Evolutionary conservation across 1,139 yeast genomes (phyloP).

Genomic region (Kurtzmaniella quercitrusa): DNA sequence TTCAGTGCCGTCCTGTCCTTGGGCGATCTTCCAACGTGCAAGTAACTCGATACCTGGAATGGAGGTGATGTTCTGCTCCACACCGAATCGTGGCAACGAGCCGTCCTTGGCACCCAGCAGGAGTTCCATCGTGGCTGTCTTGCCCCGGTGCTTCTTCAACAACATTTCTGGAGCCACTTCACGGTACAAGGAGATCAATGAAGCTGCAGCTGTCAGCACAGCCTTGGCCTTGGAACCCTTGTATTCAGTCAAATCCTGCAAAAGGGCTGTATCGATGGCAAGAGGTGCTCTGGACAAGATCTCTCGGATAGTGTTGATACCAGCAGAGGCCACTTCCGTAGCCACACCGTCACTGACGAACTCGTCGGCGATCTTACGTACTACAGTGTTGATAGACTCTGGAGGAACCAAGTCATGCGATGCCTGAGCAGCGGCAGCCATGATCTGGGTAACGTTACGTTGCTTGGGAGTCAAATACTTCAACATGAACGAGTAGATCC

Average conservation of each 20-base stretch:
- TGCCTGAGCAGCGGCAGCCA: slow-evolving; percentile 97
- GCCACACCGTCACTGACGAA: slow-evolving; percentile 98
- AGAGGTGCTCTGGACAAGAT: slow-evolving; percentile 89
- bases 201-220: slow-evolving; percentile 90
- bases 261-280: slow-evolving; percentile 79
- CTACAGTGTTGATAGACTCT: slow-evolving; percentile 71
- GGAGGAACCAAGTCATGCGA: slow-evolving; percentile 97
- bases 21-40: slow-evolving; percentile 81
- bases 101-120: slow-evolving; percentile 45
- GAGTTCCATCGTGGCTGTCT: slow-evolving; percentile 76
- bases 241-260: slow-evolving; percentile 87
- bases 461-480: slow-evolving; percentile 94
- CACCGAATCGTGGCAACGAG: slow-evolving; percentile 69
- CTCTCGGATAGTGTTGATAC: slow-evolving; percentile 91
- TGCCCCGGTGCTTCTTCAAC: slow-evolving; percentile 85
- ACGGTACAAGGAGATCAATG: slow-evolving; percentile 81
- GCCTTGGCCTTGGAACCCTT: slow-evolving; percentile 91
- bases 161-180: slow-evolving; percentile 97
- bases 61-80: slow-evolving; percentile 57
- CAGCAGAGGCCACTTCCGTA: slow-evolving; percentile 96
- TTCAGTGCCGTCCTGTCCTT: slow-evolving; percentile 44
- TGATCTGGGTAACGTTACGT: slow-evolving; percentile 85
- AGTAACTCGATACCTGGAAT: slow-evolving; percentile 89
- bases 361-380: slow-evolving; percentile 92
- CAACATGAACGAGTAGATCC: slow-evolving; percentile 81